These are phyloP conservation scores for Fraxinus greggii DNA, from an alignment of 305 asterid genomes.

Conservation along the genomic window DNA sequence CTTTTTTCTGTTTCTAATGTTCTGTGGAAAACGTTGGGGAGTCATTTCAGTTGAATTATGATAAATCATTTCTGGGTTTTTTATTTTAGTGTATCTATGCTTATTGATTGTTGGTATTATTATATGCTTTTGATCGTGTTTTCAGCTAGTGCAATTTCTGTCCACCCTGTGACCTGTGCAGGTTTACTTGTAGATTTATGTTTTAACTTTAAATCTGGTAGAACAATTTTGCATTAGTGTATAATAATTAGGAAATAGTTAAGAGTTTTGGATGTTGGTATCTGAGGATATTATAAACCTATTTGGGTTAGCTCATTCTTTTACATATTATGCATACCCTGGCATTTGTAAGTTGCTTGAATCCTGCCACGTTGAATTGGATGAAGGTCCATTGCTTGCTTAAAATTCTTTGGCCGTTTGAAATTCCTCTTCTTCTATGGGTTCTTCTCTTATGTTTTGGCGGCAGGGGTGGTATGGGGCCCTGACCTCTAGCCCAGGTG, in stretches of 20 bases:
- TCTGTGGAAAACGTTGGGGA: neutral
- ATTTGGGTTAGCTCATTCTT: neutral
- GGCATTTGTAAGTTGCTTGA: slow-evolving; percentile 1
- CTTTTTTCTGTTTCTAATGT: neutral
- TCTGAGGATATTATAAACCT: neutral
- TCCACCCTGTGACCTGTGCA: neutral
- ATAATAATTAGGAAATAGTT: neutral
- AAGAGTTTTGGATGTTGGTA: neutral
- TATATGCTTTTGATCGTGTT: neutral
- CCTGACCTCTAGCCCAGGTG: neutral
- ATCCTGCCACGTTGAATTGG: neutral
- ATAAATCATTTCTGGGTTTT: slow-evolving; percentile 22
- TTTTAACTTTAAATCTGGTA: neutral
- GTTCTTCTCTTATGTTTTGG: neutral
- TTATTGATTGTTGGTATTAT: neutral
- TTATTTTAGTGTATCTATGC: neutral
- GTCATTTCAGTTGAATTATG: neutral
- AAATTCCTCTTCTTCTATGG: neutral
- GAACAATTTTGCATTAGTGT: neutral
- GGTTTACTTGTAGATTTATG: neutral
- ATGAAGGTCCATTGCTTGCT: neutral
- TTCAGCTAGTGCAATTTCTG: neutral
- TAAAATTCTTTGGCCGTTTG: neutral
- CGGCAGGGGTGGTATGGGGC: neutral
- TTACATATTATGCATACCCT: neutral